phyloP scores from a whole-genome alignment of 139 green algal genomes.

The Pedinophyceae sp. region DNA sequence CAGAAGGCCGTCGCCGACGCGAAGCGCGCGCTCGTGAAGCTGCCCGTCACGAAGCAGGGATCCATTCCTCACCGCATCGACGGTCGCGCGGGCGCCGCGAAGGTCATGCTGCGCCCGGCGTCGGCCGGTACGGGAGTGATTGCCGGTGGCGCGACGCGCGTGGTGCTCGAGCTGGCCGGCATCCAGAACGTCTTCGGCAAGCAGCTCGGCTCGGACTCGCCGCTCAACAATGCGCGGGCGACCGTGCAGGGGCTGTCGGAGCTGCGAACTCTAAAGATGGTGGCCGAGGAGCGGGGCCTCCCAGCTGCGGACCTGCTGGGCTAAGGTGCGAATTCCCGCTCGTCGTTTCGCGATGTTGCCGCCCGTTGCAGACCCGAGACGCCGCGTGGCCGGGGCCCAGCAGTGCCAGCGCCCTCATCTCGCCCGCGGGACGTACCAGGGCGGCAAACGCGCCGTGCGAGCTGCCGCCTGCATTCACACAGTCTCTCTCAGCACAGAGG shows the following conservation, averaged over 20 bases:
- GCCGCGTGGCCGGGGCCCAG: no score
- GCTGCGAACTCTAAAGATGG: conserved; percentile 14
- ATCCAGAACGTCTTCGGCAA: conserved; percentile 39
- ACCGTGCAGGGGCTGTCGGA: conserved; percentile 13
- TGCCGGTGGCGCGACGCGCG: conserved; percentile 27
- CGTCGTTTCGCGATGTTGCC: no score
- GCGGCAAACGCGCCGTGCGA: no score
- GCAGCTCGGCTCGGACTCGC: conserved; percentile 25
- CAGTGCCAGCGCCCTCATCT: no score
- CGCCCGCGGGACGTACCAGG: no score
- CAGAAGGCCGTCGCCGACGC: conserved; percentile 26
- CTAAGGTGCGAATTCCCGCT: no score
- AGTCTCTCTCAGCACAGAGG: no score
- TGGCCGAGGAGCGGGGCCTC: conserved; percentile 14
- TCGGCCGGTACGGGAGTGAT: conserved; percentile 34
- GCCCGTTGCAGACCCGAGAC: no score
- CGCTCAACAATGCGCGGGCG: conserved; percentile 37
- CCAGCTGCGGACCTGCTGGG: no score
- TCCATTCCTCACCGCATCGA: conserved; percentile 31
- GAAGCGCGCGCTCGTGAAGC: conserved; percentile 16
- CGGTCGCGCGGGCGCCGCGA: conserved; percentile 19
- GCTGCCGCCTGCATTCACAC: no score
- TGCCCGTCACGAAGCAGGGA: conserved; percentile 24
- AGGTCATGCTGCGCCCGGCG: conserved; percentile 35
- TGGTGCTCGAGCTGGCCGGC: conserved; percentile 38